Percentiles rank a stretch among this genome's conserved stretches.
phyloP scores from a whole-genome alignment of 179 eudicot genomes.

The Corrigiola litoralis region DNA sequence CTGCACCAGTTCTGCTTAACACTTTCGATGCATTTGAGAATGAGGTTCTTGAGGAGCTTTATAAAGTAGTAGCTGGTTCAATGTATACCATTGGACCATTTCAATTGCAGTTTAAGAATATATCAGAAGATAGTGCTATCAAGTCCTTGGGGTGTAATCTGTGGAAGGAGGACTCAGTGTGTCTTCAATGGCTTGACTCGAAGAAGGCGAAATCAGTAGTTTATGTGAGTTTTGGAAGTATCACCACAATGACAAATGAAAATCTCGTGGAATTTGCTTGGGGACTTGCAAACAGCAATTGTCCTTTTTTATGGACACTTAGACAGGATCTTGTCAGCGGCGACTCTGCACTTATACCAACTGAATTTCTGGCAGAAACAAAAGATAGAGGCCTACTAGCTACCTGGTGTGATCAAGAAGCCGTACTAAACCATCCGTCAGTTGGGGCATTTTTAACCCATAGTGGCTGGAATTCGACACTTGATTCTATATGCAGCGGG shows the following conservation, averaged over 20 bases:
- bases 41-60: constrained; percentile 5
- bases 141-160: constrained; percentile 14
- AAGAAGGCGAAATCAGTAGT: too few relatives aligned
- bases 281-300: too few relatives aligned
- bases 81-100: constrained; percentile 15
- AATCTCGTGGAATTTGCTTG: constrained; percentile 32
- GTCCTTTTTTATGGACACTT: constrained; percentile 32
- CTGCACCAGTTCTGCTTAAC: constrained; percentile 6
- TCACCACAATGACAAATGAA: constrained; percentile 22
- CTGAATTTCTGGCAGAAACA: background rate
- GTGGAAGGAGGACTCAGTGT: constrained; percentile 28
- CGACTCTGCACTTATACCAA: constrained; percentile 7
- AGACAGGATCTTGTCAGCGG: constrained; percentile 31
- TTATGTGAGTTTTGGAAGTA: constrained; percentile 38
- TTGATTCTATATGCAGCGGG: constrained; percentile 27
- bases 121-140: background rate
- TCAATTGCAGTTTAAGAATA: background rate
- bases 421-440: constrained; percentile 1
- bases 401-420: constrained; percentile 9
- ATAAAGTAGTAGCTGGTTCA: constrained; percentile 7
- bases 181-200: constrained; percentile 34
- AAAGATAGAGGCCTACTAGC: background rate
- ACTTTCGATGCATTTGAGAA: constrained; percentile 17
- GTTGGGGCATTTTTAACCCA: constrained; percentile 5
- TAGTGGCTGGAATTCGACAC: too few relatives aligned